Percentiles rank a stretch among this genome's conserved stretches.
These are phyloP conservation scores for Salvia rosmarinus DNA, from an alignment of 257 asterid species.

Conservation along the genomic window DNA sequence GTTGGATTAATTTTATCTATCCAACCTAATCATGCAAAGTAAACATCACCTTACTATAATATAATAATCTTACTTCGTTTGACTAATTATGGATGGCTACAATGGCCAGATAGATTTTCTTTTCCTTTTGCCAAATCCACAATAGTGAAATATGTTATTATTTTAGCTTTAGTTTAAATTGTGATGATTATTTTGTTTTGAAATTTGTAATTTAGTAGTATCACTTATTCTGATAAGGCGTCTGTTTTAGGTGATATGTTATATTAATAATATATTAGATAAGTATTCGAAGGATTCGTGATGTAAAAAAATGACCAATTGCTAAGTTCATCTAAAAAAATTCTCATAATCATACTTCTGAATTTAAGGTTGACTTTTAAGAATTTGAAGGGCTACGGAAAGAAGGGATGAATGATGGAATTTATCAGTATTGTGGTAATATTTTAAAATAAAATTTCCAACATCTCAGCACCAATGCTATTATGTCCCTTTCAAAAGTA, in stretches of 20 bases:
- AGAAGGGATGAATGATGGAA: conserved; percentile 26
- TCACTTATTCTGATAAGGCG: background rate
- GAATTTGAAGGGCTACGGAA: conserved; percentile 6
- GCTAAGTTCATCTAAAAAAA: background rate
- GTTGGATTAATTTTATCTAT: too few relatives aligned
- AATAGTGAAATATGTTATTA: background rate
- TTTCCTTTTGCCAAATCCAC: background rate
- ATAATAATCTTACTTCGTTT: conserved; percentile 1
- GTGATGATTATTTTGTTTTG: background rate
- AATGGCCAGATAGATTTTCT: background rate
- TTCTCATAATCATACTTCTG: conserved; percentile 13
- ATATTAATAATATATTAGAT: too few relatives aligned
- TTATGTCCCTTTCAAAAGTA: conserved; percentile 43
- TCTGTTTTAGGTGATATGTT: too few relatives aligned
- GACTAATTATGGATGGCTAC: conserved; percentile 8
- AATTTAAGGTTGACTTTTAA: conserved; percentile 36
- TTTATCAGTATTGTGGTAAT: conserved; percentile 21
- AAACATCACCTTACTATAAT: too few relatives aligned
- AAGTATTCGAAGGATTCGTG: too few relatives aligned
- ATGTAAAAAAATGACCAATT: too few relatives aligned
- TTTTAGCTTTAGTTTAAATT: background rate
- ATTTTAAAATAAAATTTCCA: conserved; percentile 32
- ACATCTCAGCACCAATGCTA: conserved; percentile 37
- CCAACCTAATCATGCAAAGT: too few relatives aligned
- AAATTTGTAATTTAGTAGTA: background rate